These are phyloP conservation scores for Fusarium newnesense DNA, from an alignment of 2,329 filamentous ascomycete species.

Conservation along the genomic window DNA sequence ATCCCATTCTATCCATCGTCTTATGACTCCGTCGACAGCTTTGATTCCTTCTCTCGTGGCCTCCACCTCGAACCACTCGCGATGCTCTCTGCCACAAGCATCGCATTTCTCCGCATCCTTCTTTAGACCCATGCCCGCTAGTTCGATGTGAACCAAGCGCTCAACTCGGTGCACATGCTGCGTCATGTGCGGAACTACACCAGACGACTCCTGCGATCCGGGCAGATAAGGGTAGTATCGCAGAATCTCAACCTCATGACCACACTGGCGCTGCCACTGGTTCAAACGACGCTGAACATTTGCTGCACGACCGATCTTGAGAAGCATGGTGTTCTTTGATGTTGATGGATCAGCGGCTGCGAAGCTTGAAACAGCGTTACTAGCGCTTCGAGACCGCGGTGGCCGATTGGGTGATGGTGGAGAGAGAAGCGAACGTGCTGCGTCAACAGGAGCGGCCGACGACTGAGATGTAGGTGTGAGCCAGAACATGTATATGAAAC, in stretches of 20 bases:
- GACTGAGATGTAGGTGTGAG: conserved; percentile 72
- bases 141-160: conserved; percentile 87
- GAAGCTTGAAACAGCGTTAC: conserved; percentile 65
- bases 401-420: conserved; percentile 55
- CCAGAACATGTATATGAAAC: conserved; percentile 99
- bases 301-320: conserved; percentile 74
- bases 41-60: conserved; percentile 76
- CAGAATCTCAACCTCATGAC: conserved; percentile 86
- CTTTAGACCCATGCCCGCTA: conserved; percentile 70
- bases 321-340: conserved; percentile 65
- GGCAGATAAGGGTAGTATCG: conserved; percentile 89
- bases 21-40: conserved; percentile 74
- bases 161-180: conserved; percentile 90
- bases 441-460: conserved; percentile 62
- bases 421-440: conserved; percentile 67
- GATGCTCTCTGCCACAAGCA: conserved; percentile 84
- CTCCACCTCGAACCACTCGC: conserved; percentile 95
- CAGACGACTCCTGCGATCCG: conserved; percentile 49
- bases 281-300: conserved; percentile 93
- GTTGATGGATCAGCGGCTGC: conserved; percentile 48
- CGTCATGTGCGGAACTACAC: conserved; percentile 70
- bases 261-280: conserved; percentile 94
- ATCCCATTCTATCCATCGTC: conserved; percentile 88
- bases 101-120: conserved; percentile 70
- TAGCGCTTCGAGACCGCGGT: conserved; percentile 58